Evolutionary conservation across 768 basidiomycete genomes (phyloP), one percentile per base, ranked within the genome.

Genomic region (Collybiopsis luxurians): DNA sequence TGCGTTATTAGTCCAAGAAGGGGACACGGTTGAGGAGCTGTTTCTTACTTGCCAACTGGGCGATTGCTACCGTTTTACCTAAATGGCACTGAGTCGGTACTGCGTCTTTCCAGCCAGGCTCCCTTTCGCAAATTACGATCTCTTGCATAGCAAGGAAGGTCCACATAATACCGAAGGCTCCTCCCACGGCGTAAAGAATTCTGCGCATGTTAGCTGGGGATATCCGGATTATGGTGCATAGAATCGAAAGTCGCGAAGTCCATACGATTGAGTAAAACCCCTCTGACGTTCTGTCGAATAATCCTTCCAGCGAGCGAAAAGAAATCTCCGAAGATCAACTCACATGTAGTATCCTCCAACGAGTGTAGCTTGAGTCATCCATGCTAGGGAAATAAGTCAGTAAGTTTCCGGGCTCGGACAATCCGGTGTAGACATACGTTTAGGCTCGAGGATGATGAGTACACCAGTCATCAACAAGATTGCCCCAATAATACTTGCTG

Each of bases 231-330:
- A 51, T 51, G 9, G 50, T 51, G 17, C 31, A 51, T 24, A 51
- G 9, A 13, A 51, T 51, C 11, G 50, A 51, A 15, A 51, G 50
- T 13, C 50, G 50, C 17, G 50, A 36, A 9, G 50, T 51, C 50
- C 50, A 51, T 13, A 51, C 50, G 36, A 51, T 51, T 26, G 36
- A 21, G n/a, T 51, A 51, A 34, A 51, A 51, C 23, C 50, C 50
- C 13, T 51, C 50, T 13, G 50, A 51, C 19, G 50, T 51, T 51
- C 50, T 51, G 11, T 23, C 17, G n/a, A n/a, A n/a, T n/a, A 24
- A 26, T 21, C 12, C 11, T 36, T n/a, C n/a, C n/a, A n/a, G n/a
- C n/a, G n/a, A n/a, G n/a, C n/a, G 15, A 39, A 13, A 26, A 21
- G 15, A 13, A 1, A 9, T 26, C 27, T 26, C 11, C 4, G 34